Base-by-base conservation (phyloP, 2,329 filamentous ascomycete genomes). In the Colletotrichum orbiculare region DNA sequence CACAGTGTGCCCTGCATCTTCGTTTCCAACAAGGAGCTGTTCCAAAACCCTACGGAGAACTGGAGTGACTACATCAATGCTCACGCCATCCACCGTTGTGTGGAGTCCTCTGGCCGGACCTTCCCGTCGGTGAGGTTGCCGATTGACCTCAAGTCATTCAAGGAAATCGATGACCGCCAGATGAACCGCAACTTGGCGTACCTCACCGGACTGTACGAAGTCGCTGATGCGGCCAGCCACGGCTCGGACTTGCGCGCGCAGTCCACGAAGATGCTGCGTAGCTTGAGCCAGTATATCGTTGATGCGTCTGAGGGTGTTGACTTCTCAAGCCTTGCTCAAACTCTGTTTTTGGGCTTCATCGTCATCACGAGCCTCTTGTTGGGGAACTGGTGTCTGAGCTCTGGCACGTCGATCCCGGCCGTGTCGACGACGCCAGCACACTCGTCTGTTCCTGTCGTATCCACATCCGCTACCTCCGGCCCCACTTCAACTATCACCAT, bases 181-280 rank as follows among this genome's bases (percentile, higher is more conserved):
- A 81, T 85, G 78, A 85, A 85, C 70, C 77, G 82, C 64, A 84
- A 85, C 67, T 71, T 85, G 25, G 81, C 83, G n/a, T 81, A 80
- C 60, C 71, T 85, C 43, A 83, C 82, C 8, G 77, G 78, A 4
- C 70, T 81, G 37, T 67, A 70, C 11, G 72, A 75, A 17, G 42
- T 67, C 6, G 54, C 37, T 17, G 67, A 55, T n/a, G 68, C 66
- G 38, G 11, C 39, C 49, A 25, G 37, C 12, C n/a, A 12, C 17
- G 37, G 39, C 15, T 38, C 41, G 2, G 42, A 62, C 13, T 37
- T 52, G 15, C 58, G 38, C 6, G 37, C 42, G 25, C 45, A 54
- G 11, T 13, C 48, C 10, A 47, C 39, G 45, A 67, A 67, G 65
- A 33, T 33, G 39, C 3, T 66, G 33, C 46, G 62, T 11, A 15